phyloP scores from a whole-genome alignment of 352 stramenopile species.

The Thraustochytrium sp. region DNA sequence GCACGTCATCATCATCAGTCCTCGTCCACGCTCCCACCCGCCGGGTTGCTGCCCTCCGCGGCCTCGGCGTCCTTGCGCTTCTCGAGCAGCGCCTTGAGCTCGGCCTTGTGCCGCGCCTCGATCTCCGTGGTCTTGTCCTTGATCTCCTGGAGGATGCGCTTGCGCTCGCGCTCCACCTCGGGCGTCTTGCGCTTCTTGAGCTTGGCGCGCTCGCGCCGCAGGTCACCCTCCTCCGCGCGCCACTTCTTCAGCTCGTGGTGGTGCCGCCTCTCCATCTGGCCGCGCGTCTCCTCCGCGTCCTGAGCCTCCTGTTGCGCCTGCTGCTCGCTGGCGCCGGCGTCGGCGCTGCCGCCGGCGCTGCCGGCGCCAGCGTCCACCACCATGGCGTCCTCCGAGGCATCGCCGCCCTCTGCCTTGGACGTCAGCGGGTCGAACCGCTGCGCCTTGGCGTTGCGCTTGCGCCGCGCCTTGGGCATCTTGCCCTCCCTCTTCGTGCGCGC shows the following conservation, averaged over 20 bases:
- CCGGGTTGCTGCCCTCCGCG: no score
- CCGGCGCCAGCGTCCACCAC: not conserved
- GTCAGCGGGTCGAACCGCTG: not conserved
- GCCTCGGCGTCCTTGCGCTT: not conserved
- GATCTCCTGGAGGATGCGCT: constrained; percentile 35
- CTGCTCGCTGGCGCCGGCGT: not conserved
- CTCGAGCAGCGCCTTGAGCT: constrained; percentile 1
- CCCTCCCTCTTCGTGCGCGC: no score
- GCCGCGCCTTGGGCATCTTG: not conserved
- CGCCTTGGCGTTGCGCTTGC: not conserved
- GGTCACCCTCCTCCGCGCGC: constrained; percentile 13
- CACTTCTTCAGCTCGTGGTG: constrained; percentile 37
- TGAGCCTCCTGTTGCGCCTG: not conserved
- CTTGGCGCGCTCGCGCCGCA: not conserved
- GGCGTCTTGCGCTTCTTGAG: not conserved
- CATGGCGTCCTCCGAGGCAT: not conserved
- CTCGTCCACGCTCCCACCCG: no score
- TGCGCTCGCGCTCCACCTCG: not conserved
- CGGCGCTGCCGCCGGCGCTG: not conserved
- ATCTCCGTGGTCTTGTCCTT: constrained; percentile 21
- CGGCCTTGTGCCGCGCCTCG: not conserved
- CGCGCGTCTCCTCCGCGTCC: not conserved
- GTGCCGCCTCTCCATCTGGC: constrained; percentile 23
- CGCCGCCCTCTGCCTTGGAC: no score
- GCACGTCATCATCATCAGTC: no score